These are phyloP conservation scores for Candida awuae DNA, from an alignment of 805 yeast species.

Conservation along the genomic window DNA sequence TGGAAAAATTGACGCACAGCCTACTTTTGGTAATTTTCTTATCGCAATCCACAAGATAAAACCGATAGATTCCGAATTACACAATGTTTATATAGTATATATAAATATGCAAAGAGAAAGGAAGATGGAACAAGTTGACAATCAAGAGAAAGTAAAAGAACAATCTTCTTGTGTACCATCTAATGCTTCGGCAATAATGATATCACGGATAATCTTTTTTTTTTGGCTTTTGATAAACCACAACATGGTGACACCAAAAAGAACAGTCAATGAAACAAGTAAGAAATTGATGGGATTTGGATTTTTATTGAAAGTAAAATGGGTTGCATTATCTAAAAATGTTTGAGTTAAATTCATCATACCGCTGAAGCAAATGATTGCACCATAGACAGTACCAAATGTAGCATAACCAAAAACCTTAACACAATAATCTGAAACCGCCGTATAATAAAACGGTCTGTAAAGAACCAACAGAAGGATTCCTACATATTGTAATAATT, in stretches of 20 bases:
- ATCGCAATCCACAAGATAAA: no score
- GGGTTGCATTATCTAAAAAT: slow-evolving; percentile 62
- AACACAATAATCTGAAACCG: slow-evolving; percentile 84
- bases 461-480: slow-evolving; percentile 67
- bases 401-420: slow-evolving; percentile 90
- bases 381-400: slow-evolving; percentile 87
- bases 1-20: no score
- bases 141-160: no score
- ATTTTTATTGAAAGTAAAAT: slow-evolving; percentile 55
- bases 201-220: slow-evolving; percentile 38
- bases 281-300: slow-evolving; percentile 70
- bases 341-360: slow-evolving; percentile 69
- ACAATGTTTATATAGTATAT: no score
- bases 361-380: slow-evolving; percentile 77
- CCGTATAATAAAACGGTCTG: slow-evolving; percentile 89
- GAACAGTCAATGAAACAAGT: slow-evolving; percentile 45
- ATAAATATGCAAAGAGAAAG: no score
- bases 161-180: slow-evolving; percentile 35
- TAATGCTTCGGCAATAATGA: slow-evolving; percentile 57
- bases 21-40: no score
- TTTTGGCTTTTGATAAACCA: slow-evolving; percentile 36
- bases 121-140: no score
- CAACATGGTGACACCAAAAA: slow-evolving; percentile 42
- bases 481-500: slow-evolving; percentile 54
- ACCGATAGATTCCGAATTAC: no score